Base-by-base conservation (phyloP, 2,329 filamentous ascomycete genomes). In the Sporothrix phasma region DNA sequence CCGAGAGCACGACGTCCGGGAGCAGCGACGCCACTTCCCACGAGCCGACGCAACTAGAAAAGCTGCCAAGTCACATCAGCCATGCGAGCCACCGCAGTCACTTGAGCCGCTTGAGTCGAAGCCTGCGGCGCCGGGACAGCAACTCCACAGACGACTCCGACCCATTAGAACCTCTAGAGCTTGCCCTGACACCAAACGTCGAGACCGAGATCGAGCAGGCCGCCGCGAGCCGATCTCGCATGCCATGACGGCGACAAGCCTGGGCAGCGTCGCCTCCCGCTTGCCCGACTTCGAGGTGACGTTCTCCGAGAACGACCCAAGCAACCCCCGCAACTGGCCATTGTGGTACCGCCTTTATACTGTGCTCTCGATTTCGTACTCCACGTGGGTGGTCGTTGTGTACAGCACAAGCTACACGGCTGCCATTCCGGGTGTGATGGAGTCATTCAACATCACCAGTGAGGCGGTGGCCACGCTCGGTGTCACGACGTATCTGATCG, bases 371-470 rank as follows among this genome's bases (percentile, higher is more conserved):
- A 74, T 79, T n/a, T 76, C 74, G 46, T 79, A 71, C 68, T 72
- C 75, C 3, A 77, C 75, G 1, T 79, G 77, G 77, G 73, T 75
- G 1, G 71, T 78, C 3, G 85, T 91, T 15, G 73, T 90, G 41
- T 89, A 90, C 72, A 88, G 84, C 45, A 92, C 89, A 0, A 86
- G 82, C 60, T 93, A 92, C 72, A 90, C 89, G 1, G 84, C 86
- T 0, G 84, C 84, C 7, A 84, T 88, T 41, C 80, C 82, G 0
- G 84, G 86, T 0, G 82, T 93, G 74, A 84, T 85, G 75, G 72
- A 77, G 17, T 84, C 88, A 46, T 92, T 90, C 69, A 72, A 79
- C 59, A 77, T 85, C 24, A 66, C 74, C 0, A 70, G 63, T 53
- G 76, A 83, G 47, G 81, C 82, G 0, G 72, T 88, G 11, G 82